Conservation (phyloP, 441 rosid genomes). For the Brassica hybrid region DNA sequence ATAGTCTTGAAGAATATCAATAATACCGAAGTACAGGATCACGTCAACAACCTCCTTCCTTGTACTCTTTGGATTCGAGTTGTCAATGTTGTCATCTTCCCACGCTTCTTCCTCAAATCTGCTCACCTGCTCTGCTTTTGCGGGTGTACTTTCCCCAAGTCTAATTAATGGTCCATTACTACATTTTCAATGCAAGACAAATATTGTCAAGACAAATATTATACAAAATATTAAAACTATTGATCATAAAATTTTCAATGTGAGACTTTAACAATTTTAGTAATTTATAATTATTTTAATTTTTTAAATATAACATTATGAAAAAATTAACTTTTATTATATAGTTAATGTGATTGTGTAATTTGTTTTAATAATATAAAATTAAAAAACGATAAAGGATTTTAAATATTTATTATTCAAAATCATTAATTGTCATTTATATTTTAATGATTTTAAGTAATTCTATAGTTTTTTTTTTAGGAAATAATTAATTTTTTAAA, state of each 20-base stretch:
- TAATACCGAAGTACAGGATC: constrained; percentile 47
- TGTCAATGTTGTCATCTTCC: constrained; percentile 29
- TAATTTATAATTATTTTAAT: no score
- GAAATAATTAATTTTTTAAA: no score
- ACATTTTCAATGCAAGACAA: constrained; percentile 13
- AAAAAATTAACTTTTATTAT: no score
- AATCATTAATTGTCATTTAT: not conserved
- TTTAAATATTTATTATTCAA: no score
- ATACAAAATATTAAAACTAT: not conserved
- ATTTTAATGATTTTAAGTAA: no score
- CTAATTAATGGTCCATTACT: constrained; percentile 43
- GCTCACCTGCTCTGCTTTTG: constrained; percentile 45
- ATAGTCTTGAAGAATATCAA: constrained; percentile 50
- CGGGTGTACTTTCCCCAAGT: constrained; percentile 49
- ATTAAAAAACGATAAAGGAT: no score
- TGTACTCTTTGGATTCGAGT: constrained; percentile 13
- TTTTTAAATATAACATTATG: no score
- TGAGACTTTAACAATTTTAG: no score
- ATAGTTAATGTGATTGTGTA: not conserved
- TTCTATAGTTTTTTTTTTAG: no score
- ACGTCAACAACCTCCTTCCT: constrained; percentile 37
- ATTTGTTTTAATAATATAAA: no score
- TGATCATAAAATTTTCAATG: not conserved
- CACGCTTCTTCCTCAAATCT: constrained; percentile 37
- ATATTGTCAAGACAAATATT: constrained; percentile 1